phyloP scores from a whole-genome alignment of 1,284 basidiomycete genomes.

The Puccinia hordei region DNA sequence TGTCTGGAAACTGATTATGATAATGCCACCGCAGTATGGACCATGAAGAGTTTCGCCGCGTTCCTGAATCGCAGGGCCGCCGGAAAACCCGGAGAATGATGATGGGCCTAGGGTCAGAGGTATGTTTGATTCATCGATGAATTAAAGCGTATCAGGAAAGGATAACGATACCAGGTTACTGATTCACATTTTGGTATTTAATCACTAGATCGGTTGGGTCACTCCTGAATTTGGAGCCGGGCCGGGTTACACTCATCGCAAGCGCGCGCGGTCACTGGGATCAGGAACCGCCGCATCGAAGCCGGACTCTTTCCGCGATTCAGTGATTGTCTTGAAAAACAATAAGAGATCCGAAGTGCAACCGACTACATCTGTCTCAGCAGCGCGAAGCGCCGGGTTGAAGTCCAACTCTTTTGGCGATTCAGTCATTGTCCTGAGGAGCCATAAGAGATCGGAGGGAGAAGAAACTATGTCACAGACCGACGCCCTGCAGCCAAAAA shows the following conservation, averaged over 20 bases:
- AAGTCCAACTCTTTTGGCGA: background rate
- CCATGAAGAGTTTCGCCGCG: background rate
- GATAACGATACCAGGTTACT: background rate
- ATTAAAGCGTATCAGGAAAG: background rate
- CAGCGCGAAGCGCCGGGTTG: background rate
- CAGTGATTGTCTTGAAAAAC: background rate
- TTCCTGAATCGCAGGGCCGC: background rate
- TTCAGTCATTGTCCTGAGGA: conserved; percentile 8
- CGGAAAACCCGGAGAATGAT: conserved; percentile 4
- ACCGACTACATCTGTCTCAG: background rate
- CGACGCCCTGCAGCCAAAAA: background rate
- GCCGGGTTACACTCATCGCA: background rate
- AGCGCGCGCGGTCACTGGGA: background rate
- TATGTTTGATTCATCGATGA: background rate
- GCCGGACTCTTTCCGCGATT: background rate
- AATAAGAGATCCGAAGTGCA: background rate
- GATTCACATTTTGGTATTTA: background rate
- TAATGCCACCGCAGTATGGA: too few species aligned
- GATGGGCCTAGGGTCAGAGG: conserved; percentile 15
- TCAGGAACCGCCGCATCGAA: background rate
- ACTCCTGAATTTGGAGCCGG: background rate
- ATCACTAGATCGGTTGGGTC: background rate
- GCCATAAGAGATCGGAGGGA: conserved; percentile 1
- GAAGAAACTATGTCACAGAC: background rate
- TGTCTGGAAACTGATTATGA: too few species aligned